Conservation (phyloP, 768 basidiomycete genomes). For the Pisolithus orientalis region DNA sequence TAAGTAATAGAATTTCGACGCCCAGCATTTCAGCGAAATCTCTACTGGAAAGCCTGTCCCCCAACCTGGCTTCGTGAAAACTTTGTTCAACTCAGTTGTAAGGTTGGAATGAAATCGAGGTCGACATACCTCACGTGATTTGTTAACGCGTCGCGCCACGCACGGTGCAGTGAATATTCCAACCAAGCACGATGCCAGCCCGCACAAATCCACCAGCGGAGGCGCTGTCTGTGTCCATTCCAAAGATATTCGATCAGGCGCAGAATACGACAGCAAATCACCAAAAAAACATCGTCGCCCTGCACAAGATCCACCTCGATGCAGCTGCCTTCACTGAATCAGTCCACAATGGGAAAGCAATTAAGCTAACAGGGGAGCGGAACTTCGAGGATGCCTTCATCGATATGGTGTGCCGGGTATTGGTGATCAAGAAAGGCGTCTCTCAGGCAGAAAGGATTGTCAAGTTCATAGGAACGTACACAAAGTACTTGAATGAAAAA, state of each 20-base stretch:
- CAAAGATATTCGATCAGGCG: constrained; percentile 74
- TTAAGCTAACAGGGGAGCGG: constrained; percentile 68
- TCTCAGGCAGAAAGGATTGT: constrained; percentile 66
- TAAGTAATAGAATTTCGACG: no score
- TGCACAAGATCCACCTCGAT: constrained; percentile 72
- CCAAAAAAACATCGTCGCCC: constrained; percentile 79
- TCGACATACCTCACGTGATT: background rate
- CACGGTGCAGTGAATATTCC: background rate
- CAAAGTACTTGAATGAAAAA: constrained; percentile 69
- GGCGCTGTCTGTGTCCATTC: constrained; percentile 30
- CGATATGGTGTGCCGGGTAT: constrained; percentile 49
- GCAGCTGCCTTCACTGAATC: constrained; percentile 49
- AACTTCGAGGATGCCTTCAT: constrained; percentile 66
- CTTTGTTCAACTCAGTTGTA: no score
- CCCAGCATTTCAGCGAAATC: no score
- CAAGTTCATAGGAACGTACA: constrained; percentile 79
- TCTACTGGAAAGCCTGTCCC: no score
- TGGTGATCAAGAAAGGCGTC: constrained; percentile 78
- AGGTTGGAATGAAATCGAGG: no score
- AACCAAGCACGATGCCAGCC: constrained; percentile 22
- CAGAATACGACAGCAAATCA: constrained; percentile 74
- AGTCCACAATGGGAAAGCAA: constrained; percentile 40
- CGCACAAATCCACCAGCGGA: constrained; percentile 20
- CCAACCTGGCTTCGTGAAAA: no score
- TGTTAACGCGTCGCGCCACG: background rate